Evolutionary conservation across 1,284 basidiomycete genomes (phyloP).

Genomic region (Chalciporus sp.): DNA sequence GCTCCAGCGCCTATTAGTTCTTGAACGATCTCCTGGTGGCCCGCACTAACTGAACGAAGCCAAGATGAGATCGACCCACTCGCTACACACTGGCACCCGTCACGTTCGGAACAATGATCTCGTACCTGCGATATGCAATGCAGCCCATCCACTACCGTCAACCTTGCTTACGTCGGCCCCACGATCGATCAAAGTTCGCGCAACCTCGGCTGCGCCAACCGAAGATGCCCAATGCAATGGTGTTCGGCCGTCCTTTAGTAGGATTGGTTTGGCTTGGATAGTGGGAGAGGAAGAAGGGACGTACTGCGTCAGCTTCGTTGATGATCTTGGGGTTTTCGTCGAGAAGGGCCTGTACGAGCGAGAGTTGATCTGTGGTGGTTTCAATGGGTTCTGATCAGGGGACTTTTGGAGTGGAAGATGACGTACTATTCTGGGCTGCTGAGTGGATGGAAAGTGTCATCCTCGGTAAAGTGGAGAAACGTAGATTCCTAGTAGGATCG

Average conservation of each 20-base stretch:
- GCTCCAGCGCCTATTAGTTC: constrained; percentile 87
- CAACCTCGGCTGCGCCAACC: constrained; percentile 70
- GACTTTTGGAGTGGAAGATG: constrained; percentile 1
- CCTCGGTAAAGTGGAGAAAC: background rate
- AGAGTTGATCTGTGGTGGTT: constrained; percentile 67
- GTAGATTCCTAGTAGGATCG: background rate
- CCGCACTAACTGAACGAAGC: constrained; percentile 67
- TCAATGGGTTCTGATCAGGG: background rate
- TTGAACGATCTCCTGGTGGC: constrained; percentile 75
- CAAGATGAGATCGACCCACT: background rate
- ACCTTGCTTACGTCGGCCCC: constrained; percentile 70
- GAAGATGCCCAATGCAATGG: constrained; percentile 90
- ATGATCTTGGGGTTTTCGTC: constrained; percentile 68
- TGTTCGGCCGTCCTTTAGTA: constrained; percentile 78
- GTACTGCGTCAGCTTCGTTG: constrained; percentile 71
- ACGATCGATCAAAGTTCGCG: constrained; percentile 73
- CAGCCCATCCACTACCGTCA: constrained; percentile 83
- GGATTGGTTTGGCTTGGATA: constrained; percentile 4
- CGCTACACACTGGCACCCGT: background rate
- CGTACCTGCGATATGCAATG: constrained; percentile 86
- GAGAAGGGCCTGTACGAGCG: constrained; percentile 71
- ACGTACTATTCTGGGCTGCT: constrained; percentile 68
- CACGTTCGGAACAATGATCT: constrained; percentile 4
- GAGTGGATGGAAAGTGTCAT: constrained; percentile 48
- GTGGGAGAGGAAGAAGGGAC: constrained; percentile 13